Evolutionary conservation across 352 stramenopile genomes (phyloP).

Genomic region (Pythium sukuiense): DNA sequence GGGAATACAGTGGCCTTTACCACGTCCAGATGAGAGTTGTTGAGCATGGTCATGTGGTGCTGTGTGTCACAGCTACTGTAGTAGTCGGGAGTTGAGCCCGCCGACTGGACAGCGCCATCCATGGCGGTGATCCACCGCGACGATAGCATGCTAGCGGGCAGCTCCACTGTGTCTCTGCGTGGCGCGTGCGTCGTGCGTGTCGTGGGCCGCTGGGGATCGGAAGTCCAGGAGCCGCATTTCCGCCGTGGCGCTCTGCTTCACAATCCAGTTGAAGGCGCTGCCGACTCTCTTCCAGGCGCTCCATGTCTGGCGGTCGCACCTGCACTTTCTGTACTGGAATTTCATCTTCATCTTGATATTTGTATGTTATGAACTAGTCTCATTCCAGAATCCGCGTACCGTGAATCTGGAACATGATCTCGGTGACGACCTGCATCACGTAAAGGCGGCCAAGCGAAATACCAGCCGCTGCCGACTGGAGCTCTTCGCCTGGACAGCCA

Average conservation of each 20-base stretch:
- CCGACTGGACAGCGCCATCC: background rate
- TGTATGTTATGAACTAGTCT: background rate
- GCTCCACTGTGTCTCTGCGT: background rate
- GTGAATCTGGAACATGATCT: background rate
- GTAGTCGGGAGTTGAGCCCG: background rate
- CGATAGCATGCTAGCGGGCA: background rate
- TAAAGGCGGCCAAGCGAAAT: background rate
- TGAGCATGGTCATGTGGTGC: background rate
- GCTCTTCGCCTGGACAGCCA: background rate
- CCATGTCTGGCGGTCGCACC: background rate
- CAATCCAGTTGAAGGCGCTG: conserved; percentile 11
- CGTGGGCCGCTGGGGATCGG: background rate
- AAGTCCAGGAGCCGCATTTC: too few species aligned
- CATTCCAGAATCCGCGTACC: background rate
- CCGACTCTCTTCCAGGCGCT: conserved; percentile 5
- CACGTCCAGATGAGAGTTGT: background rate
- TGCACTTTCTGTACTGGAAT: background rate
- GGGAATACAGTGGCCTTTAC: conserved; percentile 5
- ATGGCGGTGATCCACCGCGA: background rate
- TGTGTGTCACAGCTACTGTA: background rate
- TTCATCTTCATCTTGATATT: background rate
- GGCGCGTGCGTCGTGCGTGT: background rate
- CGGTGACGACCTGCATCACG: background rate
- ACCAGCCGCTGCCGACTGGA: conserved; percentile 5
- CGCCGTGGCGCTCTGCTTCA: background rate